Conservation (phyloP, 139 green algal species). For the Nannochloris sp. region DNA sequence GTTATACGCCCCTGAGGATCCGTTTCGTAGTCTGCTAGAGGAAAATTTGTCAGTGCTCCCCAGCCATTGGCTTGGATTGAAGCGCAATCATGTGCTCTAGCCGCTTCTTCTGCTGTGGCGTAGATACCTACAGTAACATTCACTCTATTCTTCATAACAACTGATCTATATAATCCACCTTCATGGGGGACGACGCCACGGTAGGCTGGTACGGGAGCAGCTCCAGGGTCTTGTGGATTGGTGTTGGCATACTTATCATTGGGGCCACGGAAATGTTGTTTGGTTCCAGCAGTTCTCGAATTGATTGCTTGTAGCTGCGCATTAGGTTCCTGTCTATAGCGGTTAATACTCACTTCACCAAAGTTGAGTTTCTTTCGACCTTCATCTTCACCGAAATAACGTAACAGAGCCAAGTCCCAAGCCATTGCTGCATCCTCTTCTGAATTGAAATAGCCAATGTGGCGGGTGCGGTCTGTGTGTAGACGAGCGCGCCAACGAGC, state of each 20-base stretch:
- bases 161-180: background rate
- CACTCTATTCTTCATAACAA: slow-evolving; percentile 6
- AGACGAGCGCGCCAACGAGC: slow-evolving; percentile 23
- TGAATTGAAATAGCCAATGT: slow-evolving; percentile 28
- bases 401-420: slow-evolving; percentile 19
- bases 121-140: slow-evolving; percentile 6
- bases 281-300: background rate
- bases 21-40: slow-evolving; percentile 11
- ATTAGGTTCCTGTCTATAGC: slow-evolving; percentile 9
- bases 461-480: slow-evolving; percentile 26
- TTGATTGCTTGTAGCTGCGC: background rate
- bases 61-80: slow-evolving; percentile 16
- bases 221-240: background rate
- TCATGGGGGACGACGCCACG: background rate
- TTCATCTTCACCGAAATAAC: slow-evolving; percentile 8
- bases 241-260: no score
- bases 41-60: slow-evolving; percentile 41
- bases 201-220: background rate
- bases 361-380: slow-evolving; percentile 23
- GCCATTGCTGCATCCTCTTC: slow-evolving; percentile 18
- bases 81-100: slow-evolving; percentile 27
- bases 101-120: slow-evolving; percentile 26
- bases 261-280: no score
- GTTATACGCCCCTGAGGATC: background rate
- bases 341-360: background rate